phyloP scores from a whole-genome alignment of 164 flowering plant genomes.

The Protea cynaroides region DNA sequence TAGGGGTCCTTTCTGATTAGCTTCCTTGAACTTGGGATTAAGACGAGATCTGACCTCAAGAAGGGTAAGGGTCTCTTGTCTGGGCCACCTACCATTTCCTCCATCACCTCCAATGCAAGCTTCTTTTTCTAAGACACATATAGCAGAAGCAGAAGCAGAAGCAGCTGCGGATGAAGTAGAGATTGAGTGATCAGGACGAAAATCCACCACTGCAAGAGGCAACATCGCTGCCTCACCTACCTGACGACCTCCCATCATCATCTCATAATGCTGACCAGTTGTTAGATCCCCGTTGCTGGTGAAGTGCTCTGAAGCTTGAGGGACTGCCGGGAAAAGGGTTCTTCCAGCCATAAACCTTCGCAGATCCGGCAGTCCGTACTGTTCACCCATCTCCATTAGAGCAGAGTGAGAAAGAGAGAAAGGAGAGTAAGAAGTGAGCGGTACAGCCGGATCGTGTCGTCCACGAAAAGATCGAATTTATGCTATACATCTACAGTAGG shows the following conservation, averaged over 20 bases:
- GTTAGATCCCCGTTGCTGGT: slow-evolving; percentile 23
- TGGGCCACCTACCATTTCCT: slow-evolving; percentile 82
- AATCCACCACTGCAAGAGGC: slow-evolving; percentile 22
- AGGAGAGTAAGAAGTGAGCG: slow-evolving; percentile 34
- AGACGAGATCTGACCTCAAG: slow-evolving; percentile 89
- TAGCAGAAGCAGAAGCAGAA: slow-evolving; percentile 7
- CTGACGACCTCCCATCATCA: slow-evolving; percentile 33
- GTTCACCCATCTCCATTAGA: slow-evolving; percentile 49
- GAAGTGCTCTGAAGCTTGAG: slow-evolving; percentile 27
- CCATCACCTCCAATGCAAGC: slow-evolving; percentile 33
- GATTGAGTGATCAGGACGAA: slow-evolving; percentile 23
- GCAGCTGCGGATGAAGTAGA: slow-evolving; percentile 6
- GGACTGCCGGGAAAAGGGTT: slow-evolving; percentile 29
- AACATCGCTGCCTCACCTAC: slow-evolving; percentile 8
- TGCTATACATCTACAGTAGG: slow-evolving; percentile 33
- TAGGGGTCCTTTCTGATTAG: slow-evolving; percentile 91
- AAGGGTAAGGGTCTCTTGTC: slow-evolving; percentile 89
- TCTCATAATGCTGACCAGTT: slow-evolving; percentile 31
- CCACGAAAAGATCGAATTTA: slow-evolving; percentile 52
- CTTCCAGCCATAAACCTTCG: slow-evolving; percentile 45
- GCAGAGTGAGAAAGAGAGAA: slow-evolving; percentile 9
- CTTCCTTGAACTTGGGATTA: slow-evolving; percentile 84
- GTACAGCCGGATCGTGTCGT: slow-evolving; percentile 88
- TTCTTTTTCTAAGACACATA: slow-evolving; percentile 30
- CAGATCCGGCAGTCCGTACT: slow-evolving; percentile 53